Evolutionary conservation across 2,329 filamentous ascomycete genomes (phyloP).

Genomic region (Rugonectria rugulosa): DNA sequence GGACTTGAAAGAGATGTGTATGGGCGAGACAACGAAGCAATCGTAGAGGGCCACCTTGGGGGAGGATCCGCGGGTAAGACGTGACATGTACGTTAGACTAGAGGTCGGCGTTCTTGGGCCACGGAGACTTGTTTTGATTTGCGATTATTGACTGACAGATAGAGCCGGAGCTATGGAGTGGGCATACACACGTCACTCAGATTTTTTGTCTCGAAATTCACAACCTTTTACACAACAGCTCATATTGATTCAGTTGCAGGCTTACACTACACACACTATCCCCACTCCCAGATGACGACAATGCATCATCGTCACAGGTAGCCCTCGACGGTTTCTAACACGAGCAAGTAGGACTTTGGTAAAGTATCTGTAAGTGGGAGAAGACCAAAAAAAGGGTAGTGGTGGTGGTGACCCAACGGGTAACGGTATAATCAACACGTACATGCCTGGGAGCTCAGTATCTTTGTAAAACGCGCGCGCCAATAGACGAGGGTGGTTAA

Average conservation of each 20-base stretch:
- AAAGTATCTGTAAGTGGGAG: no score
- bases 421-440: no score
- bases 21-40: background rate
- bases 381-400: no score
- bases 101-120: constrained; percentile 36
- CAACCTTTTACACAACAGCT: constrained; percentile 21
- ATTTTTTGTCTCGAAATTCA: constrained; percentile 21
- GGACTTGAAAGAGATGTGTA: background rate
- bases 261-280: no score
- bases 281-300: background rate
- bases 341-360: no score
- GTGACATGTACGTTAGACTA: constrained; percentile 38
- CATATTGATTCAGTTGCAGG: constrained; percentile 27
- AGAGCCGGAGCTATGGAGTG: constrained; percentile 25
- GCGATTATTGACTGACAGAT: constrained; percentile 24
- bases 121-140: constrained; percentile 17
- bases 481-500: constrained; percentile 19
- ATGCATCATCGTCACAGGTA: background rate
- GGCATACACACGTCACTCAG: constrained; percentile 19
- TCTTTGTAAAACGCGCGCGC: background rate
- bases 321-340: no score
- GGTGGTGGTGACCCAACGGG: no score
- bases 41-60: constrained; percentile 1
- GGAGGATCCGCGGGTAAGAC: constrained; percentile 31
- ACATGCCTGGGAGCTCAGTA: background rate